phyloP scores from a whole-genome alignment of 306 rosid species.

The Coriaria nepalensis region DNA sequence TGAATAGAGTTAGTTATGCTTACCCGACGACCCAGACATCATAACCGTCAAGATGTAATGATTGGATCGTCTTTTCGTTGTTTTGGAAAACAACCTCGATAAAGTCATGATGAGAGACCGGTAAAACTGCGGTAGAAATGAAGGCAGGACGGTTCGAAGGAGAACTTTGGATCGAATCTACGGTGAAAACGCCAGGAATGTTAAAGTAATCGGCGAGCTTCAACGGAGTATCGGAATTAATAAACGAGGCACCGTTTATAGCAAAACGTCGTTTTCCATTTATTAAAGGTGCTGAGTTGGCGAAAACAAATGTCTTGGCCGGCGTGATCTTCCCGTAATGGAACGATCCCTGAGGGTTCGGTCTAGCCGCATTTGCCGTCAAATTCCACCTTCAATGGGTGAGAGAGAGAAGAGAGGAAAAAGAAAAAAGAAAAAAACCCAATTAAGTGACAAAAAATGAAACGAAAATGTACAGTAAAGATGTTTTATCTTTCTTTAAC shows the following conservation, averaged over 20 bases:
- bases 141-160: slow-evolving; percentile 46
- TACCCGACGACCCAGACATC: slow-evolving; percentile 98
- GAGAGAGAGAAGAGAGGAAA: background rate
- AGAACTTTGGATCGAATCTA: slow-evolving; percentile 35
- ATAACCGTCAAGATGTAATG: slow-evolving; percentile 93
- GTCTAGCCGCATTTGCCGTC: slow-evolving; percentile 98
- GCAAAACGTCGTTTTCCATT: slow-evolving; percentile 78
- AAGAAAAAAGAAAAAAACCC: background rate
- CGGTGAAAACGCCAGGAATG: slow-evolving; percentile 63
- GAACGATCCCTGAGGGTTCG: slow-evolving; percentile 95
- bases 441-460: background rate
- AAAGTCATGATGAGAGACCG: slow-evolving; percentile 58
- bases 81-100: slow-evolving; percentile 81
- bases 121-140: slow-evolving; percentile 50
- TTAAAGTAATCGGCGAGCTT: slow-evolving; percentile 95
- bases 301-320: slow-evolving; percentile 48
- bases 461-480: no score
- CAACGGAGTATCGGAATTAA: slow-evolving; percentile 78
- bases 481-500: background rate
- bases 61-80: slow-evolving; percentile 60
- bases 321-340: slow-evolving; percentile 75
- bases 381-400: slow-evolving; percentile 67
- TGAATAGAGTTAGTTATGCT: slow-evolving; percentile 12
- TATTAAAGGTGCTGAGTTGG: slow-evolving; percentile 58
- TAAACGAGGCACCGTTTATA: slow-evolving; percentile 55